Evolutionary conservation across 2,329 filamentous ascomycete genomes (phyloP), one percentile per base, ranked within the genome.

Genomic region (Periconia digitata): DNA sequence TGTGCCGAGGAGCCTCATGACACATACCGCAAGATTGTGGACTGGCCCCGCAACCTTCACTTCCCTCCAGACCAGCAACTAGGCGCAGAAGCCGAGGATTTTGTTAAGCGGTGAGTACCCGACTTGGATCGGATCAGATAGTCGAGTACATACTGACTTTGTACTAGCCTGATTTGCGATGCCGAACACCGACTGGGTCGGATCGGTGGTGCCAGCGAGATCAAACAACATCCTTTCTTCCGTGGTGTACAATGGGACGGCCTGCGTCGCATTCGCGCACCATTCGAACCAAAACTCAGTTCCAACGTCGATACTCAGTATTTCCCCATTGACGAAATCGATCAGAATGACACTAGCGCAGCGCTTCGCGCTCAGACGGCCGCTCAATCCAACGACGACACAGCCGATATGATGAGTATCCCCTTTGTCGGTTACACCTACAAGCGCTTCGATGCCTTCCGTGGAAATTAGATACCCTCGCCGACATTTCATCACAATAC

Each of bases 21-120:
- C 72, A 97, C 94, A 1, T 99, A 99, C 76, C 87, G 92, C 59
- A 99, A 99, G 82, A 99, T 99, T 72, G 91, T 99, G 63, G 96
- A 96, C 76, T 99, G 94, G 94, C 86, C 90, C 47, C 87, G 95
- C 67, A 91, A 92, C 50, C 77, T 99, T 40, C 96, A 96, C 74
- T 97, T 99, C 79, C 94, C 94, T 0, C 92, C 95, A 51, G 94
- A 99, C 72, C 89, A 96, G 64, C 88, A 90, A 52, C 79, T 99
- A 27, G 90, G 90, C 36, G 82, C 82, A 1, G 92, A 96, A 66
- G 92, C 94, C 0, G 92, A 97, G 74, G 88, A 92, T 65, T 81
- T 97, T 67, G 95, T 97, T 62, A 81, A 91, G 79, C 90, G 87
- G 91, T 95, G 79, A 71, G 83, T 73, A 29, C 35, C 52, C 39